Evolutionary conservation across 495 filamentous ascomycete species (phyloP).

Genomic region (Lasiosphaeriaceae sp.): DNA sequence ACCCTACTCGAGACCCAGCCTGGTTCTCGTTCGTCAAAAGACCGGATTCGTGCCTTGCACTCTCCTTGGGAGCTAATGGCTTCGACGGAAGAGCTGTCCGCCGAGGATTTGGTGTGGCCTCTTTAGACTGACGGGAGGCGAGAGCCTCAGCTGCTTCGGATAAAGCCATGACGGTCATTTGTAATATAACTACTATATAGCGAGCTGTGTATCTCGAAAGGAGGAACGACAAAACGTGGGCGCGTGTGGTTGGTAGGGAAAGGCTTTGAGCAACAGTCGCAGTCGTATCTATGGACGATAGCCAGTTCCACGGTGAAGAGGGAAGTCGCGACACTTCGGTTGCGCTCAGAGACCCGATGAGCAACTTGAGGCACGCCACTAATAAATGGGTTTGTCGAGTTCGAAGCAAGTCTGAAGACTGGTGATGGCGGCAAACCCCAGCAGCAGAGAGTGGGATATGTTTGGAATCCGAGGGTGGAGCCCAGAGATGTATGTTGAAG

Average conservation of each 20-base stretch:
- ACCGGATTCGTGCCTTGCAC: slow-evolving; percentile 5
- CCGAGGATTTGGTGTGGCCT: slow-evolving; percentile 14
- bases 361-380: no score
- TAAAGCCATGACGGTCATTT: slow-evolving; percentile 16
- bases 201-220: no score
- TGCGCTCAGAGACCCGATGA: no score
- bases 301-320: no score
- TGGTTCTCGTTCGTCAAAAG: slow-evolving; percentile 6
- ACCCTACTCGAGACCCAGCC: neutral
- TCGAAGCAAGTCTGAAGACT: no score
- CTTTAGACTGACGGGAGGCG: slow-evolving; percentile 8
- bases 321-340: no score
- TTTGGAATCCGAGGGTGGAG: neutral
- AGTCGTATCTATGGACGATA: no score
- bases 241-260: no score
- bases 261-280: no score
- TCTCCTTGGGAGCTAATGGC: slow-evolving; percentile 16
- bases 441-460: neutral
- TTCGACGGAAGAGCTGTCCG: slow-evolving; percentile 29
- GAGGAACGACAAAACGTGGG: neutral
- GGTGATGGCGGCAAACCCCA: neutral
- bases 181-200: neutral
- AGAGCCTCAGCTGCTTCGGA: slow-evolving; percentile 11
- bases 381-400: no score
- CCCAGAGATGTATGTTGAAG: neutral